phyloP scores from a whole-genome alignment of 1,139 yeast genomes.

The Barnettozyma hawaiiensis region DNA sequence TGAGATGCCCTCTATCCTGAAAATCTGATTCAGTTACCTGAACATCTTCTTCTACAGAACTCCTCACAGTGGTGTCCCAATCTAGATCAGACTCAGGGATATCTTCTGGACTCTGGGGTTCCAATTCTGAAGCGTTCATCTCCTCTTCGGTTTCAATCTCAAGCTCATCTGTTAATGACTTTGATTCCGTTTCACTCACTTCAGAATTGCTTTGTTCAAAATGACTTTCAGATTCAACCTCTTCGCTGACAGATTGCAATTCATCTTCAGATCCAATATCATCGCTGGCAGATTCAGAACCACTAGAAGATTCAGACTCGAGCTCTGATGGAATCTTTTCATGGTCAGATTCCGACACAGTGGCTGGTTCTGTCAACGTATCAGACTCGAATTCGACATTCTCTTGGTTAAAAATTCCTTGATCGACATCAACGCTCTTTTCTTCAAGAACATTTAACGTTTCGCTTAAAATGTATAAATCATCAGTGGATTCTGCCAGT shows the following conservation, averaged over 20 bases:
- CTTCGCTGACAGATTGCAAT: neutral
- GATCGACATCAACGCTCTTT: constrained; percentile 3
- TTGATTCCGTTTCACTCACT: neutral
- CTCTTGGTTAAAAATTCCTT: neutral
- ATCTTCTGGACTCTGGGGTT: neutral
- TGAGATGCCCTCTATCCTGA: neutral
- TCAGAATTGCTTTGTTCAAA: too few species aligned
- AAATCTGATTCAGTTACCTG: constrained; percentile 1
- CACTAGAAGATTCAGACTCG: neutral
- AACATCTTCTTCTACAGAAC: neutral
- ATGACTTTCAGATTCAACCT: neutral
- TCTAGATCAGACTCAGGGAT: neutral
- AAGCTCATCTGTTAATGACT: neutral
- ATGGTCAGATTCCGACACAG: neutral
- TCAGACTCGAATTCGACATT: neutral
- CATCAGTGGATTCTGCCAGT: neutral
- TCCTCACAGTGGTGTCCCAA: neutral
- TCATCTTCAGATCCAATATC: neutral
- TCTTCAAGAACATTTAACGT: neutral
- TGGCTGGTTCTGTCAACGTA: neutral
- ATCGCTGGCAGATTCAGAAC: neutral
- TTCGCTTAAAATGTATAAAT: neutral
- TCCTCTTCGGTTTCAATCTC: neutral
- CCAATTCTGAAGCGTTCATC: neutral
- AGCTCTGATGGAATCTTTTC: neutral